Evolutionary conservation across 139 green algal species (phyloP), one percentile per base, ranked within the genome.

Genomic region (Auxenochlorella pyrenoidosa): DNA sequence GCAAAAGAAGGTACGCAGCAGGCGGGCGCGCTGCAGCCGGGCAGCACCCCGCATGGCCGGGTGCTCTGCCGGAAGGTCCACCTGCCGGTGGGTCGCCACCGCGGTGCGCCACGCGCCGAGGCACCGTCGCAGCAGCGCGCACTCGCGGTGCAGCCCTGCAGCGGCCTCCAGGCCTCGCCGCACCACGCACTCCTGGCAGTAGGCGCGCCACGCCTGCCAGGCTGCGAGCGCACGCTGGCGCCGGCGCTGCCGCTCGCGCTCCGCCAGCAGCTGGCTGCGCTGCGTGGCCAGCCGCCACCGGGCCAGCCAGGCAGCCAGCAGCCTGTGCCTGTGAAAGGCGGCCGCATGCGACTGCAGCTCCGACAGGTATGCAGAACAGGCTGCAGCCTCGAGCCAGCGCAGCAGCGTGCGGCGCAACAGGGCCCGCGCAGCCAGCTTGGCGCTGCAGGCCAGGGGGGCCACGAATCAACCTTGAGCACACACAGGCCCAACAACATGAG

Each of bases 61-160:
- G 71, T 87, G 83, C 28, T 51, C 22, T 5, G 51, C 19, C 13
- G 83, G 83, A 54, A 87, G 71, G 8, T 87, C 83, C 34, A 87
- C 51, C 83, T 87, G 83, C 12, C 36, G 51, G 28, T 34, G 60
- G 0, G 47, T 36, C 21, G 71, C 83, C 10, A 40, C 70, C 1
- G 26, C 34, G 5, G 19, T n/a, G 24, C 21, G 30, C 83, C 83
- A 87, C 0, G 70, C 71, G 16, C 1, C 54, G 24, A 87, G 41
- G 65, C 10, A 51, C 16, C 63, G 70, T 51, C 73, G 47, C 51
- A 63, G 70, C 70, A 87, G 15, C 26, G 36, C 70, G 0, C 15
- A 12, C 34, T 60, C 6, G 28, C 51, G 34, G 51, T 81, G 70
- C 71, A 87, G 41, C 34, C 24, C 15, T 24, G 70, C 70, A 10